Base-by-base conservation (phyloP, 1,284 basidiomycete genomes). In the Trichosporon coremiiforme region DNA sequence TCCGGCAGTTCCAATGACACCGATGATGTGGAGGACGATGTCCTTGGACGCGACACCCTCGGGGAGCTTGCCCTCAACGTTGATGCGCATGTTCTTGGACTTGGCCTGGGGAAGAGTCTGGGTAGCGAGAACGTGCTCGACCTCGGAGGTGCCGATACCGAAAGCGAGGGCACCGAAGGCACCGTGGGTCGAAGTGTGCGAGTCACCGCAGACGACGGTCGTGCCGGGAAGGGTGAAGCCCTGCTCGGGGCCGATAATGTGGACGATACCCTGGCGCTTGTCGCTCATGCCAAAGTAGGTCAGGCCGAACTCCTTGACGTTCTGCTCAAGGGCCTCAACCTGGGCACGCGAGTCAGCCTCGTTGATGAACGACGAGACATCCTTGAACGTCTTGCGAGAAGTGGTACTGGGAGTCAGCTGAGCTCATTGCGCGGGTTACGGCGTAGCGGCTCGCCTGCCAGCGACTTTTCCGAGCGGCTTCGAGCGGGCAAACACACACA, bases 101-200 rank as follows among this genome's bases (percentile, higher is more conserved):
- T 97, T 96, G 80, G 89, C 90, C 84, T 97, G 95, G 71, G 94
- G 86, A 29, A 98, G 86, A 60, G 94, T 95, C 83, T 98, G 95
- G 10, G 95, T 98, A 5, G 95, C 95, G 71, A 98, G 90, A 76
- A 98, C 95, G 82, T 98, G 95, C 81, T 98, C 95, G 76, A 98
- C 95, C 83, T 98, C 95, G 66, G 94, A 95, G 6, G 95, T 97
- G 55, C 95, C 95, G 79, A 98, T 97, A 76, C 95, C 95, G 79
- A 98, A 98, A 0, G 95, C 95, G 73, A 97, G 88, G 65, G 95
- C 95, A 64, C 95, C 95, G 79, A 98, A 98, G 0, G 95, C 95
- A 65, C 95, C 95, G 80, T 98, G 95, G 13, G 95, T 71, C n/a
- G 72, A 71, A 25, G 72, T 71, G 72, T 71, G 72, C 66, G 94